Base-by-base conservation (phyloP, 2,329 filamentous ascomycete species). In the Byssoonygena ceratinophila region DNA sequence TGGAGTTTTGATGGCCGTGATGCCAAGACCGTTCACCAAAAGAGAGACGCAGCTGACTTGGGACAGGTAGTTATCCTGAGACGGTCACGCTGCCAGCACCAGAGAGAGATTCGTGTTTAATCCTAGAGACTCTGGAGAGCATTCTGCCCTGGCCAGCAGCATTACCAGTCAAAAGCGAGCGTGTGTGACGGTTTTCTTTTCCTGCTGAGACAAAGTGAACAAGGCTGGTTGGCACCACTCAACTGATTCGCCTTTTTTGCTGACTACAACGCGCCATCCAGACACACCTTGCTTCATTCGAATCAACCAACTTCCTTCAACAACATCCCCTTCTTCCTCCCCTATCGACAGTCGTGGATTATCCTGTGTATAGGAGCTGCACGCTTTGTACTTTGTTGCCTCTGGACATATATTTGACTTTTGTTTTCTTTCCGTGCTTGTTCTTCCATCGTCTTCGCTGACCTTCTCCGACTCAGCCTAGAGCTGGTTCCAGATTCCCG, bases 201-300 rank as follows among this genome's bases (percentile, higher is more conserved):
- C 22, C 16, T 31, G 4, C 8, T 31, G 44, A 36, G 32, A 20
- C 12, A 36, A 31, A 34, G 20, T 8, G 36, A 43, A 16, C 36
- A 34, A 50, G 50, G 50, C 50, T 52, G 50, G 50, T 41, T 52
- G 50, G 50, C 50, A 52, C 50, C 50, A 52, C 49, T 51, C 49
- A 31, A 44, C 11, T 25, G 37, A 14, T 39, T 36, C n/a, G 20
- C 34, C 39, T 23, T 25, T 23, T 25, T 31, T 52, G 50, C 50
- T 52, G 50, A 52, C 27, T 52, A 52, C 25, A 52, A 52, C 50
- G 50, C 50, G 50, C 50, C 50, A 52, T 52, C 40, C 23, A 16
- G 40, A 47, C 45, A 47, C 45, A 37, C 45, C 48, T 45, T 51
- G 22, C 50, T 43, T 51, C 41, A 9, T 23, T 41, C 31, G 6